phyloP scores from a whole-genome alignment of 2,329 filamentous ascomycete genomes.

The Chaetomium globosum region DNA sequence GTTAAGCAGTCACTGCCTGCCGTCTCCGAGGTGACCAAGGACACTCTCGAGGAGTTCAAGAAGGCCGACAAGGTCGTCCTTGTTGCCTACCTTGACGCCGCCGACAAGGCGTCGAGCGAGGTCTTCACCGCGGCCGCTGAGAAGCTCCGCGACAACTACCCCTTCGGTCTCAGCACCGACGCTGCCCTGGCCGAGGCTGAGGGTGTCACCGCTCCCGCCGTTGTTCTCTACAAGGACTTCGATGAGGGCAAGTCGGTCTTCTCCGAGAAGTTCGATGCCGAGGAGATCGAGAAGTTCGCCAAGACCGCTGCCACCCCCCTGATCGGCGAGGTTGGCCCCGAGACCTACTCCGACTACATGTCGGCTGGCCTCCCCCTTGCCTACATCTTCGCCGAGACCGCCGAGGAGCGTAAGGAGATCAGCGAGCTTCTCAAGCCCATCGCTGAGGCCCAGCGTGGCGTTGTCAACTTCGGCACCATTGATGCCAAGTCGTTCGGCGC shows the following conservation, averaged over 20 bases:
- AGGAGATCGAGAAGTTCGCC: constrained; percentile 79
- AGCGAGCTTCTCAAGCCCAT: constrained; percentile 78
- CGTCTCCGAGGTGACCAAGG: constrained; percentile 79
- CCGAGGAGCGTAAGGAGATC: constrained; percentile 83
- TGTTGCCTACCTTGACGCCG: constrained; percentile 79
- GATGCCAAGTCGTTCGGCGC: constrained; percentile 93
- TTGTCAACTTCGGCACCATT: constrained; percentile 97
- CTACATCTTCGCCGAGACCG: constrained; percentile 94
- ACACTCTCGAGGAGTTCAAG: constrained; percentile 94
- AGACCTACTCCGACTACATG: constrained; percentile 97
- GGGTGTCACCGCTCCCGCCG: constrained; percentile 80
- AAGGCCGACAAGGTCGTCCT: constrained; percentile 95
- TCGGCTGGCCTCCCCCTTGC: constrained; percentile 86
- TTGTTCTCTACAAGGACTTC: constrained; percentile 96
- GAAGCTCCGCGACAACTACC: constrained; percentile 82
- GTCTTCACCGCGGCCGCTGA: constrained; percentile 76
- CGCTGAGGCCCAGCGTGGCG: constrained; percentile 89
- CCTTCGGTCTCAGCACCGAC: constrained; percentile 88
- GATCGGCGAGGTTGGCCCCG: constrained; percentile 93
- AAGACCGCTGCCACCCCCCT: constrained; percentile 84
- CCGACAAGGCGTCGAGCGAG: constrained; percentile 84
- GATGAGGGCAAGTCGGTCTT: constrained; percentile 93
- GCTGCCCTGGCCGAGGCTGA: constrained; percentile 83
- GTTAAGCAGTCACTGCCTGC: constrained; percentile 95
- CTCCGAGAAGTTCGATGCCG: constrained; percentile 77